These are phyloP conservation scores for Nemania sp. DNA, from an alignment of 2,329 filamentous ascomycete genomes.

Conservation along the genomic window DNA sequence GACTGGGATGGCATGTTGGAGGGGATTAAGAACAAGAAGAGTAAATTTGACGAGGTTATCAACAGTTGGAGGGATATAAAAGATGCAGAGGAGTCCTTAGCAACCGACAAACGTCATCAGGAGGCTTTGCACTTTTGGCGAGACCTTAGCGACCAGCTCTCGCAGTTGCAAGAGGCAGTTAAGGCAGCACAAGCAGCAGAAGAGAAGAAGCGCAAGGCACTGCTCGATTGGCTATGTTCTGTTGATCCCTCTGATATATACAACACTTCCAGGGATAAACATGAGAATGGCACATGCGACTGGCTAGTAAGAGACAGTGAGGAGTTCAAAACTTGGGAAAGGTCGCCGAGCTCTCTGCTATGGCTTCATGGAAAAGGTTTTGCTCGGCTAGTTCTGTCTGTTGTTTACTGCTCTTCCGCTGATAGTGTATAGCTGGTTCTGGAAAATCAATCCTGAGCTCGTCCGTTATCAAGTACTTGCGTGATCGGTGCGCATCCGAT, in stretches of 20 bases:
- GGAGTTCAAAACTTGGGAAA: conserved; percentile 4
- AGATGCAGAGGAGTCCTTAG: neutral
- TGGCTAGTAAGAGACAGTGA: conserved; percentile 1
- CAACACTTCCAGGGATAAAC: neutral
- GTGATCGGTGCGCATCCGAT: neutral
- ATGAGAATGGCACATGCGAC: conserved; percentile 2
- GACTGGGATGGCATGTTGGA: conserved; percentile 2
- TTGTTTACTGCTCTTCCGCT: neutral
- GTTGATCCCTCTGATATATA: conserved; percentile 5
- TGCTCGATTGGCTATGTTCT: conserved; percentile 1
- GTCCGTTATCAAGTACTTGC: neutral
- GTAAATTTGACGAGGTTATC: neutral
- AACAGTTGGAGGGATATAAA: neutral
- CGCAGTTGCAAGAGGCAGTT: neutral
- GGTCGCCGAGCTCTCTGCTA: neutral
- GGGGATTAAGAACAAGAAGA: neutral
- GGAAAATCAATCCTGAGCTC: conserved; percentile 13
- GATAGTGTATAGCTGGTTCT: neutral
- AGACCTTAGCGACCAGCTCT: neutral
- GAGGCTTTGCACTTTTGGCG: neutral
- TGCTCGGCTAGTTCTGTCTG: neutral
- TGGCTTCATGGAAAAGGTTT: conserved; percentile 16
- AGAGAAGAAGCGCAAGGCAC: neutral
- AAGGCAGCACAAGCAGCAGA: neutral
- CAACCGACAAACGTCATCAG: neutral